phyloP scores from a whole-genome alignment of 2,329 filamentous ascomycete genomes.

The Aspergillus pseudotamarii region DNA sequence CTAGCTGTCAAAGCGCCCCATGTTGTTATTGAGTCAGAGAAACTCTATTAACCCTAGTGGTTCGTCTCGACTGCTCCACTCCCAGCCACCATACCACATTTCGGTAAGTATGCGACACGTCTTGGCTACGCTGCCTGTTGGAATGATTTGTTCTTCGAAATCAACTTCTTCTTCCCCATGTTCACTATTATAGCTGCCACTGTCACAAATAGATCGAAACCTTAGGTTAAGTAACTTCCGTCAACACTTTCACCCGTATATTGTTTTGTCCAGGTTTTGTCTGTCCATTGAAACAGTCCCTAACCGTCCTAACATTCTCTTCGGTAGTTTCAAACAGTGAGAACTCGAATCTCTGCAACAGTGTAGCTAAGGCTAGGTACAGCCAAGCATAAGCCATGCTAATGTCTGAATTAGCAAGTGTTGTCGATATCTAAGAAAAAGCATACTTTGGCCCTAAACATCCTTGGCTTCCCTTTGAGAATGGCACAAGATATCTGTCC shows the following conservation, averaged over 20 bases:
- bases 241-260: conserved; percentile 12
- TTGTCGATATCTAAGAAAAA: not conserved
- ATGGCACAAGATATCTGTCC: conserved; percentile 28
- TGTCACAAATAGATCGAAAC: not conserved
- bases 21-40: not conserved
- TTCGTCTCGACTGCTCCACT: not conserved
- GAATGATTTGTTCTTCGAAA: not conserved
- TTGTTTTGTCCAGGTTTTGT: conserved; percentile 12
- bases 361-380: conserved; percentile 29
- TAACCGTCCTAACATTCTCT: conserved; percentile 31
- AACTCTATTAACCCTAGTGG: not conserved
- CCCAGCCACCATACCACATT: not conserved
- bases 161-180: not conserved
- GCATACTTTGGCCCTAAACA: conserved; percentile 33
- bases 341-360: conserved; percentile 32
- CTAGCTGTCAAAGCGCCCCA: not conserved
- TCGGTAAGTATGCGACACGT: not conserved
- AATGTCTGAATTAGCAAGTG: not conserved
- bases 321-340: conserved; percentile 30
- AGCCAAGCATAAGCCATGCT: conserved; percentile 22
- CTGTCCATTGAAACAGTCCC: conserved; percentile 27
- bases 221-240: not conserved
- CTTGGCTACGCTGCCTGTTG: not conserved
- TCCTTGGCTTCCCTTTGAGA: conserved; percentile 31
- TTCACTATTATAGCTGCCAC: not conserved